phyloP scores from a whole-genome alignment of 805 yeast species.

The Schizosaccharomyces japonicus region DNA sequence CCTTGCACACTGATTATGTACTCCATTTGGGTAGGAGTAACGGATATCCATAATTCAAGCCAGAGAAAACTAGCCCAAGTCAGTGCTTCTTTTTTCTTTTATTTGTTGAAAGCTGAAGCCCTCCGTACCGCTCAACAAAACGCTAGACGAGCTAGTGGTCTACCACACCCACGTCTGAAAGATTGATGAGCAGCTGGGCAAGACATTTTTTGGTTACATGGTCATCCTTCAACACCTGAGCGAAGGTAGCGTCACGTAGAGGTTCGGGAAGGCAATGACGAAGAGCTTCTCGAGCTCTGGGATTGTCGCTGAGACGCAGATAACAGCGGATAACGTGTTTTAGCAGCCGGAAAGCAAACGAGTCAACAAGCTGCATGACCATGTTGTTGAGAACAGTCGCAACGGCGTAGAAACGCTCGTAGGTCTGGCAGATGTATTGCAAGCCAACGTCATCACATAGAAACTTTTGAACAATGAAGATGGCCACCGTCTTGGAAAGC shows the following conservation, averaged over 20 bases:
- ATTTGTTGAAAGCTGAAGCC: no score
- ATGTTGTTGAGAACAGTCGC: constrained; percentile 65
- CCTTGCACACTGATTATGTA: no score
- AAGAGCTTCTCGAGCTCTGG: constrained; percentile 71
- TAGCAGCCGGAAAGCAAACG: constrained; percentile 59
- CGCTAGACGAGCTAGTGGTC: background rate
- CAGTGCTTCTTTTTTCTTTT: no score
- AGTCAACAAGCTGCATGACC: constrained; percentile 62
- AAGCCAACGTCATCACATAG: constrained; percentile 78
- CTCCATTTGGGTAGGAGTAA: no score
- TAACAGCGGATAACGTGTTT: constrained; percentile 91
- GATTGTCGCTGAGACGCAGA: constrained; percentile 66
- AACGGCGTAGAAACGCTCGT: constrained; percentile 83
- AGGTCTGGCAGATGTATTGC: constrained; percentile 79
- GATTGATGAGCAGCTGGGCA: constrained; percentile 52
- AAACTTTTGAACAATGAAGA: constrained; percentile 82
- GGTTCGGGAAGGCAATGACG: constrained; percentile 69
- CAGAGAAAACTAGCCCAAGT: no score
- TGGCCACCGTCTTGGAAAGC: constrained; percentile 84
- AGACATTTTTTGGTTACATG: constrained; percentile 68
- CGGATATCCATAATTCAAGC: no score
- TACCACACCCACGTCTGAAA: constrained; percentile 20
- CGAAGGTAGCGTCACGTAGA: constrained; percentile 66
- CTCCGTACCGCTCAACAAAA: no score
- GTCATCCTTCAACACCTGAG: constrained; percentile 58